Percentiles rank a stretch among this genome's conserved stretches.
phyloP scores from a whole-genome alignment of 148 eudicot genomes.

The Spergularia bocconei region DNA sequence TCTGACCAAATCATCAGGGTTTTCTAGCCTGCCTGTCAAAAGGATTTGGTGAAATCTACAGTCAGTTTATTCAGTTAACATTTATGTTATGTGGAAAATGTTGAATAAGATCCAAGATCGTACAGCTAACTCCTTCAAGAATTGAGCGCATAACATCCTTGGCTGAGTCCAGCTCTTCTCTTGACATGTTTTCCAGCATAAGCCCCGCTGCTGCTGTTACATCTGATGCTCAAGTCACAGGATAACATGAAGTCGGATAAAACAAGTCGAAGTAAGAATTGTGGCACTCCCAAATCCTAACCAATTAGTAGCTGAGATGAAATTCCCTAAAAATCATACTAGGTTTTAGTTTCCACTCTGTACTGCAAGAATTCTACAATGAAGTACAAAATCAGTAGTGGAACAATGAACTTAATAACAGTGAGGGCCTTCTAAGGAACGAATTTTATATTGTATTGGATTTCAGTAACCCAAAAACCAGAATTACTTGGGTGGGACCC shows the following conservation, averaged over 20 bases:
- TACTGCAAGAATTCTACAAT: too few species aligned
- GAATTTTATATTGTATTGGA: too few species aligned
- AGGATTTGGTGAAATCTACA: constrained; percentile 16
- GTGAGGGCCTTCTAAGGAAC: too few species aligned
- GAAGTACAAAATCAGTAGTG: too few species aligned
- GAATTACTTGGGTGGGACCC: too few species aligned
- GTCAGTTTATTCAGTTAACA: constrained; percentile 6
- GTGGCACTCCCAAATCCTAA: neutral
- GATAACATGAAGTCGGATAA: constrained; percentile 6
- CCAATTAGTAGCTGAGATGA: neutral
- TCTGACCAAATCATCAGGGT: constrained; percentile 64
- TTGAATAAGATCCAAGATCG: constrained; percentile 18
- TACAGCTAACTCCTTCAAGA: constrained; percentile 97
- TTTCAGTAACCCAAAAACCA: too few species aligned
- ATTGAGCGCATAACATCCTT: constrained; percentile 79
- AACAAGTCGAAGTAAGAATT: neutral
- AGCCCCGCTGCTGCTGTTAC: constrained; percentile 88
- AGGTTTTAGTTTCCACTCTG: too few species aligned
- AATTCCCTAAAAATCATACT: neutral
- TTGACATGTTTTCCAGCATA: constrained; percentile 79
- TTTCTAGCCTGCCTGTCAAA: constrained; percentile 80
- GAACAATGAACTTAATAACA: too few species aligned
- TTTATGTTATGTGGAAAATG: neutral
- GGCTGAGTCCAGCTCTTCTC: constrained; percentile 79
- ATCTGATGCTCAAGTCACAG: constrained; percentile 64